phyloP scores from a whole-genome alignment of 495 filamentous ascomycete genomes.

The Penicillium cataractarum region DNA sequence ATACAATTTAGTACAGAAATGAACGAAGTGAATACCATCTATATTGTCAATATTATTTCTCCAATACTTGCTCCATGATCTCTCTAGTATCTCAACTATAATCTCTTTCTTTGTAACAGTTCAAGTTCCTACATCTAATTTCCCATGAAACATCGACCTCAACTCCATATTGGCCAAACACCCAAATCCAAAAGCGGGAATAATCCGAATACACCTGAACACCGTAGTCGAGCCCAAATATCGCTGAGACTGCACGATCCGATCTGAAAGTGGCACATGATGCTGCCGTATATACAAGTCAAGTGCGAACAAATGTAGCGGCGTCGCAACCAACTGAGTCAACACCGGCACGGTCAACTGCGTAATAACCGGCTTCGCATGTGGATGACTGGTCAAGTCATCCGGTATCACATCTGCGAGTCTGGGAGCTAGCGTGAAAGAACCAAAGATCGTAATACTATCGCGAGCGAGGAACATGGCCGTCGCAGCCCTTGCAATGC shows the following conservation, averaged over 20 bases:
- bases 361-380: constrained; percentile 35
- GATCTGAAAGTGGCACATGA: constrained; percentile 22
- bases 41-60: not conserved
- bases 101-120: not conserved
- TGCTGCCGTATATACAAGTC: constrained; percentile 40
- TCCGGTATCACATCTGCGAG: constrained; percentile 32
- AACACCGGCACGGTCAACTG: constrained; percentile 38
- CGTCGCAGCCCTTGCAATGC: constrained; percentile 26
- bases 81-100: not conserved
- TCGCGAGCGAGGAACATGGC: constrained; percentile 58
- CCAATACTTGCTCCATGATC: too few species aligned
- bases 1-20: not conserved
- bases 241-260: constrained; percentile 27
- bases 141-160: constrained; percentile 28
- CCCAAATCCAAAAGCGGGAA: constrained; percentile 44
- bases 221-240: constrained; percentile 35
- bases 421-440: constrained; percentile 37
- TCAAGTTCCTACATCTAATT: constrained; percentile 13
- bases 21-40: not conserved
- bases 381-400: constrained; percentile 24
- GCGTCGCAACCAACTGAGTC: constrained; percentile 38
- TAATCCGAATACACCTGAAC: constrained; percentile 35
- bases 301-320: constrained; percentile 39
- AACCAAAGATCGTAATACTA: constrained; percentile 42
- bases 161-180: constrained; percentile 37